phyloP scores from a whole-genome alignment of 1,284 basidiomycete genomes.

The Phellopilus nigrolimitatus region DNA sequence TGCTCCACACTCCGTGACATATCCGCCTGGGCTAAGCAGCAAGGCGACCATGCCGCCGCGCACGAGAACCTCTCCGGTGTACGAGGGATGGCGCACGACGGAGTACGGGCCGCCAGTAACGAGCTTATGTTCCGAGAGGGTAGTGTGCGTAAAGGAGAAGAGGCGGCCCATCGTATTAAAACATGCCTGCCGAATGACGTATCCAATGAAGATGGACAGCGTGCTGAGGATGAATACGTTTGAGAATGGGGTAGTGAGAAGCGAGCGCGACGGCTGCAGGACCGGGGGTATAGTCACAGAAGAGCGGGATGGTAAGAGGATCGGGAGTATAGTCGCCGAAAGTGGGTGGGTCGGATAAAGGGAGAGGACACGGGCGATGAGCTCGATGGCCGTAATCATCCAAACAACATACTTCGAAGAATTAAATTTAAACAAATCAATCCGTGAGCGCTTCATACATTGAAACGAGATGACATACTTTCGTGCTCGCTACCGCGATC shows the following conservation, averaged over 20 bases:
- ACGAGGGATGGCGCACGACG: conserved; percentile 18
- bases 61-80: conserved; percentile 13
- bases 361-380: not conserved
- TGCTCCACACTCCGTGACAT: conserved; percentile 1
- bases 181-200: conserved; percentile 7
- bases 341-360: not conserved
- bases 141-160: conserved; percentile 18
- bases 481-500: conserved; percentile 1
- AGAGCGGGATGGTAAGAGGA: conserved; percentile 1
- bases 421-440: not conserved
- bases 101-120: conserved; percentile 14
- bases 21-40: conserved; percentile 4
- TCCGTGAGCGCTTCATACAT: not conserved
- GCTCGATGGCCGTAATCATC: not conserved
- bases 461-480: not conserved
- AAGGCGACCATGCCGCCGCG: conserved; percentile 6
- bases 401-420: conserved; percentile 5
- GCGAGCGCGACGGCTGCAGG: not conserved
- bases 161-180: conserved; percentile 12
- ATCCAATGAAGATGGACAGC: conserved; percentile 12
- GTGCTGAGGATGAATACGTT: not conserved
- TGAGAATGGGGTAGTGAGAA: not conserved
- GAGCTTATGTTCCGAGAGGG: conserved; percentile 12
- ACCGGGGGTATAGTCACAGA: not conserved
- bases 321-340: conserved; percentile 2